These are phyloP conservation scores for Hypoxylon subgilvum DNA, from an alignment of 495 filamentous ascomycete genomes.

Conservation along the genomic window DNA sequence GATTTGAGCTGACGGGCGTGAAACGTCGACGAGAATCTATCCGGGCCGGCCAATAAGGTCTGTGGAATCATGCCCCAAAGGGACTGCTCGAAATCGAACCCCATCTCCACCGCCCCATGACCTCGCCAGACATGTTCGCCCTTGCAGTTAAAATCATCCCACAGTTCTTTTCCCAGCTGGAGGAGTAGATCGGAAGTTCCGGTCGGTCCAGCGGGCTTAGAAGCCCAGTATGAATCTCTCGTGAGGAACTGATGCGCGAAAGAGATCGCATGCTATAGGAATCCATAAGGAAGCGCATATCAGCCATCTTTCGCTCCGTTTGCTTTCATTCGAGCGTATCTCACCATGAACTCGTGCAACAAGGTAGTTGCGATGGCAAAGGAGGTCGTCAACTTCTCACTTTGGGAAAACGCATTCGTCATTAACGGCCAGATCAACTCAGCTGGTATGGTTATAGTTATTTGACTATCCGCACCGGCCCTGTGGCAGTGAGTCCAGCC, in stretches of 20 bases:
- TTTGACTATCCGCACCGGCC: not conserved
- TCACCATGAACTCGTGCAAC: constrained; percentile 45
- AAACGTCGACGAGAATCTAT: not conserved
- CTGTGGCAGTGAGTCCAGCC: not conserved
- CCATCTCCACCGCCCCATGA: constrained; percentile 18
- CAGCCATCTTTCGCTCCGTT: too few species aligned
- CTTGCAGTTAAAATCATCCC: not conserved
- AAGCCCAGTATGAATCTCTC: not conserved
- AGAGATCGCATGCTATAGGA: constrained; percentile 36
- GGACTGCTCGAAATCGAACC: constrained; percentile 36
- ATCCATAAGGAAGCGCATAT: not conserved
- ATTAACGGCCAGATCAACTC: constrained; percentile 48
- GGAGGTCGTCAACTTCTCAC: constrained; percentile 41
- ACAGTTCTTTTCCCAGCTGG: constrained; percentile 3
- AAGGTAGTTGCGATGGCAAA: constrained; percentile 36
- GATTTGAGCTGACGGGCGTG: not conserved
- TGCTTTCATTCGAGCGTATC: not conserved
- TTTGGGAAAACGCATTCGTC: constrained; percentile 32
- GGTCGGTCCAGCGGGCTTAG: too few species aligned
- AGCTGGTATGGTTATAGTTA: constrained; percentile 14
- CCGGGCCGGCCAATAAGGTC: not conserved
- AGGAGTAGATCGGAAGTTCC: not conserved
- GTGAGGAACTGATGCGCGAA: constrained; percentile 10
- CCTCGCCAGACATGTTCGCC: constrained; percentile 29
- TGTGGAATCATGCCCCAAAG: constrained; percentile 7